These are phyloP conservation scores for Aspergillus tanneri DNA, from an alignment of 2,329 filamentous ascomycete species.

Conservation along the genomic window DNA sequence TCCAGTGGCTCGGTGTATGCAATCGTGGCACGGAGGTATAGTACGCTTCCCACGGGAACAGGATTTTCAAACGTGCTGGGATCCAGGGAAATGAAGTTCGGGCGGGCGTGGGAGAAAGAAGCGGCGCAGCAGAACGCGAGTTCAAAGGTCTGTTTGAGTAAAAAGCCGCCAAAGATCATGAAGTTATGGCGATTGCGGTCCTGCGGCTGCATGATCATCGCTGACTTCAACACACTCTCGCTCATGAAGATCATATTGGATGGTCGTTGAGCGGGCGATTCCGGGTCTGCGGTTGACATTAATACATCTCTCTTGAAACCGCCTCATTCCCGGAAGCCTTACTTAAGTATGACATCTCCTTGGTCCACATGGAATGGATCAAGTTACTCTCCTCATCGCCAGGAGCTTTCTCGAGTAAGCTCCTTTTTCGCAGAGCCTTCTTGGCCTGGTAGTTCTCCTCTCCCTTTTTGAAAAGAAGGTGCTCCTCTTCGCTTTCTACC, in stretches of 20 bases:
- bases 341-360: conserved; percentile 63
- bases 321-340: conserved; percentile 16
- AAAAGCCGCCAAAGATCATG: conserved; percentile 76
- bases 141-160: conserved; percentile 73
- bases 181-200: conserved; percentile 69
- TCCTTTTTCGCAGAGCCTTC: conserved; percentile 60
- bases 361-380: conserved; percentile 72
- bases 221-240: conserved; percentile 62
- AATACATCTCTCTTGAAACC: too few relatives aligned
- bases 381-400: conserved; percentile 69
- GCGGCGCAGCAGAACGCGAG: conserved; percentile 73
- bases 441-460: conserved; percentile 67
- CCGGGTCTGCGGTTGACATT: conserved; percentile 47
- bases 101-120: conserved; percentile 66
- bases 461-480: conserved; percentile 60
- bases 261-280: conserved; percentile 55
- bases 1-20: conserved; percentile 67
- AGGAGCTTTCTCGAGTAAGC: conserved; percentile 65
- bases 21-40: conserved; percentile 70
- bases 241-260: conserved; percentile 62
- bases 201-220: conserved; percentile 74
- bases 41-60: conserved; percentile 70
- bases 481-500: conserved; percentile 64
- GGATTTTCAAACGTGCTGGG: conserved; percentile 73
- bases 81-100: conserved; percentile 70